Evolutionary conservation across 164 flowering plant genomes (phyloP).

Genomic region (Liquidambar formosana): DNA sequence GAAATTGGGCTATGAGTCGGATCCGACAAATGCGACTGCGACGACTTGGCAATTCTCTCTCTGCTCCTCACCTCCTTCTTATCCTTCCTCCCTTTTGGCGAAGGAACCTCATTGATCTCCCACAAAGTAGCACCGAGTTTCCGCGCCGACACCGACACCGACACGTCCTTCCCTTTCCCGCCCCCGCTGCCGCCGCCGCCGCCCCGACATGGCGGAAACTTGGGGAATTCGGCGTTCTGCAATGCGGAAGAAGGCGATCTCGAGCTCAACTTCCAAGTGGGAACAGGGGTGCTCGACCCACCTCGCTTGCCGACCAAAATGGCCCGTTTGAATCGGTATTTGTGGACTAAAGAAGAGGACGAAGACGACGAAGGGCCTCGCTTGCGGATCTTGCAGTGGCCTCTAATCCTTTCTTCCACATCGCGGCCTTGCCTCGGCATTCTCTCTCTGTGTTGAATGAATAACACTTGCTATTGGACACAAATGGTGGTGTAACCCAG

Average conservation of each 20-base stretch:
- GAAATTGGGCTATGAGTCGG: slow-evolving; percentile 34
- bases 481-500: no score
- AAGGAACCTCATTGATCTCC: slow-evolving; percentile 44
- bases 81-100: neutral
- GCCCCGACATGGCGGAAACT: neutral
- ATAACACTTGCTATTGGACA: no score
- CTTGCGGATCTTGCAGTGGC: slow-evolving; percentile 48
- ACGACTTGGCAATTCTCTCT: slow-evolving; percentile 7
- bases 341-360: slow-evolving; percentile 43
- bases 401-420: slow-evolving; percentile 12
- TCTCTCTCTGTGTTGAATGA: no score
- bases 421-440: slow-evolving; percentile 25
- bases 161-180: slow-evolving; percentile 23
- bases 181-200: no score
- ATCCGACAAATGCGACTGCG: slow-evolving; percentile 32
- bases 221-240: slow-evolving; percentile 5
- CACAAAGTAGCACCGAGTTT: slow-evolving; percentile 60
- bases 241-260: slow-evolving; percentile 25
- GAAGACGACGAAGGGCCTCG: slow-evolving; percentile 58
- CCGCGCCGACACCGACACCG: slow-evolving; percentile 50
- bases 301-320: slow-evolving; percentile 45
- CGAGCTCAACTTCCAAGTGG: slow-evolving; percentile 33
- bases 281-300: slow-evolving; percentile 44
- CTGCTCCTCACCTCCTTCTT: slow-evolving; percentile 10
- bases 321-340: slow-evolving; percentile 45